A percentile compares a stretch with the other conserved stretches of the same genome.
Conservation (phyloP, 169 alveolate species). For the Eimeria sp. region DNA sequence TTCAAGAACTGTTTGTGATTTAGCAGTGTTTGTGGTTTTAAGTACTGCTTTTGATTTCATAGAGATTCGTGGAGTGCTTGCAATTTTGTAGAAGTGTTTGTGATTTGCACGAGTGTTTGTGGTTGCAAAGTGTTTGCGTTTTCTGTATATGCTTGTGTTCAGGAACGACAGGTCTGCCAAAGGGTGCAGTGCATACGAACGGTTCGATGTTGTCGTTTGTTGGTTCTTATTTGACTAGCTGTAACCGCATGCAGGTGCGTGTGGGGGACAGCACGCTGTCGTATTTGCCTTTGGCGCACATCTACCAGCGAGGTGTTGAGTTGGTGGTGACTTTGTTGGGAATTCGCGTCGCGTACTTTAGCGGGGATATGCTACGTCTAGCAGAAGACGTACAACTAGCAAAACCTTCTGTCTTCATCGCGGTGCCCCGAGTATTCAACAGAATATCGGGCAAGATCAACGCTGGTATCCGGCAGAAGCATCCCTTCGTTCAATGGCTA, state of each 20-base stretch:
- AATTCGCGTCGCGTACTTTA: slow-evolving; percentile 54
- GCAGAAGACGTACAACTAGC: slow-evolving; percentile 90
- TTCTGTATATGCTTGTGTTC: slow-evolving; percentile 45
- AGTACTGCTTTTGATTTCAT: too few relatives aligned
- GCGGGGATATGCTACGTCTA: slow-evolving; percentile 91
- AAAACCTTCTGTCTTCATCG: slow-evolving; percentile 93
- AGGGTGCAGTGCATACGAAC: slow-evolving; percentile 95
- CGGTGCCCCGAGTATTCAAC: slow-evolving; percentile 93
- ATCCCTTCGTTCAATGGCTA: slow-evolving; percentile 41
- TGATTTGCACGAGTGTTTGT: background rate
- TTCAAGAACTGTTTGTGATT: too few relatives aligned
- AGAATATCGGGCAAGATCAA: slow-evolving; percentile 87
- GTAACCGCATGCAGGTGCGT: slow-evolving; percentile 78
- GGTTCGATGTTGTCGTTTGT: slow-evolving; percentile 88
- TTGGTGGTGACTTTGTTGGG: slow-evolving; percentile 45
- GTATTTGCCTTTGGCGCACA: slow-evolving; percentile 94
- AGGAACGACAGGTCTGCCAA: slow-evolving; percentile 97
- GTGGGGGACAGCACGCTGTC: slow-evolving; percentile 90
- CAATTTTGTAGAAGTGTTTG: too few relatives aligned
- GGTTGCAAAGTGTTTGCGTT: background rate
- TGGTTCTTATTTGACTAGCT: slow-evolving; percentile 78
- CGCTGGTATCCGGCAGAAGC: slow-evolving; percentile 35
- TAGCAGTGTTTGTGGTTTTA: too few relatives aligned
- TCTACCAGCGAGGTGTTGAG: slow-evolving; percentile 91
- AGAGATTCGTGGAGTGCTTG: too few relatives aligned